These are phyloP conservation scores for Candida arabinofermentans DNA, from an alignment of 805 yeast species.

Conservation along the genomic window DNA sequence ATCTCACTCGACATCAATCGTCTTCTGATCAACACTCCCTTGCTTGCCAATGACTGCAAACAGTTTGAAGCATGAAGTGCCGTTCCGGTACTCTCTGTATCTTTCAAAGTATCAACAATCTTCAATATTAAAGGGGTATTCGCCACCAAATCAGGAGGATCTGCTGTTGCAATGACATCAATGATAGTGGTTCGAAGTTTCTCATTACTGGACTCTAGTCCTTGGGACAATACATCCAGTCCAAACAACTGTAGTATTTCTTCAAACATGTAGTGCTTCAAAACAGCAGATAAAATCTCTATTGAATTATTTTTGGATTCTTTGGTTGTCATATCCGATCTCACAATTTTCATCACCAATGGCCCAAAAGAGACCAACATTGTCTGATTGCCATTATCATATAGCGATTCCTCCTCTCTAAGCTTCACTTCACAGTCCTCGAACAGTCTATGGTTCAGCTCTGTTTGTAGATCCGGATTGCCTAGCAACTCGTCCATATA, in stretches of 20 bases:
- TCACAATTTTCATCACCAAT: conserved; percentile 19
- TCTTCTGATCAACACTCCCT: conserved; percentile 30
- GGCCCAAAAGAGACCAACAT: conserved; percentile 18
- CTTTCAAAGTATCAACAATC: conserved; percentile 21
- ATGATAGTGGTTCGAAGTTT: conserved; percentile 25
- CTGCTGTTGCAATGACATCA: conserved; percentile 22
- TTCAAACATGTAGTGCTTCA: conserved; percentile 27
- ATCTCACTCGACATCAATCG: conserved; percentile 26
- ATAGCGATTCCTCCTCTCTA: conserved; percentile 14
- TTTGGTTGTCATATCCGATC: conserved; percentile 20
- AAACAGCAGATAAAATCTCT: conserved; percentile 22
- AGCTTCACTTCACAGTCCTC: conserved; percentile 15
- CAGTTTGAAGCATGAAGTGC: conserved; percentile 21
- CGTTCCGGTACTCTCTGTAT: conserved; percentile 17
- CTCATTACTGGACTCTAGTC: conserved; percentile 24
- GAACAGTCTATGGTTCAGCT: conserved; percentile 14
- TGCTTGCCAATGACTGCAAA: conserved; percentile 16
- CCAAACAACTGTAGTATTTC: conserved; percentile 22
- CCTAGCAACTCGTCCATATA: conserved; percentile 14
- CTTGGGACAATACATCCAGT: conserved; percentile 26
- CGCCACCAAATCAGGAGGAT: conserved; percentile 32
- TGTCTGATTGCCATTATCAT: conserved; percentile 7
- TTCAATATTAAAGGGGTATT: conserved; percentile 26
- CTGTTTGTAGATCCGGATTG: conserved; percentile 1
- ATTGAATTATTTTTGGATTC: conserved; percentile 17